A percentile compares a stretch with the other conserved stretches of the same genome.
phyloP scores from a whole-genome alignment of 2,329 filamentous ascomycete species.

The Alternaria sp. region DNA sequence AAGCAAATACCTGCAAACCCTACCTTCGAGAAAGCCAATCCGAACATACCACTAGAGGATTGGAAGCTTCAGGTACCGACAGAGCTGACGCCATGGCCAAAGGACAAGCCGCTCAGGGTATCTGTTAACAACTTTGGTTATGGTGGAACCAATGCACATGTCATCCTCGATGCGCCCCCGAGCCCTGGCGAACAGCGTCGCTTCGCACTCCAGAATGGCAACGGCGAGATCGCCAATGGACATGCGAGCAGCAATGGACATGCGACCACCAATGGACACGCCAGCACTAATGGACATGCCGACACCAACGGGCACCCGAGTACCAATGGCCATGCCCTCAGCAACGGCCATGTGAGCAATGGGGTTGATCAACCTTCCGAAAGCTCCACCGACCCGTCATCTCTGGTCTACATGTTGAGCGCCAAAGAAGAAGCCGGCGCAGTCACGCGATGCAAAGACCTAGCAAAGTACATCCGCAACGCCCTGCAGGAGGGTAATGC shows the following conservation, averaged over 20 bases:
- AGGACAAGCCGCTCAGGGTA: not conserved
- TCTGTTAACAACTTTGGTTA: constrained; percentile 25
- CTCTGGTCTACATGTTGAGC: not conserved
- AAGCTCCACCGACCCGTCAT: not conserved
- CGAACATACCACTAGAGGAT: constrained; percentile 1
- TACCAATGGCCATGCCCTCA: not conserved
- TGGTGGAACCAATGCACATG: constrained; percentile 30
- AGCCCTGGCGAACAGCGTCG: not conserved
- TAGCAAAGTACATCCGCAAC: constrained; percentile 4
- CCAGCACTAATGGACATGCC: not conserved
- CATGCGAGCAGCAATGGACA: not conserved
- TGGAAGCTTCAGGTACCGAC: constrained; percentile 5
- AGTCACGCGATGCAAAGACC: not conserved
- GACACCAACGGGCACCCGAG: not conserved
- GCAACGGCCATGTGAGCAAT: not conserved
- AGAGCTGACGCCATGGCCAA: constrained; percentile 13
- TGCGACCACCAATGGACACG: not conserved
- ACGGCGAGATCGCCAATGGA: not conserved
- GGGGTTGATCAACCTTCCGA: not conserved
- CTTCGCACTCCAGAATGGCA: not conserved
- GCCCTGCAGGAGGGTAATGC: not conserved
- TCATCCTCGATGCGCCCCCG: constrained; percentile 26
- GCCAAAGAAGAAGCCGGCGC: not conserved
- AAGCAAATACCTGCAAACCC: constrained; percentile 4
- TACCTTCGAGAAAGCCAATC: constrained; percentile 3